Evolutionary conservation across 1,284 basidiomycete genomes (phyloP).

Genomic region (Termitomyces sp.): DNA sequence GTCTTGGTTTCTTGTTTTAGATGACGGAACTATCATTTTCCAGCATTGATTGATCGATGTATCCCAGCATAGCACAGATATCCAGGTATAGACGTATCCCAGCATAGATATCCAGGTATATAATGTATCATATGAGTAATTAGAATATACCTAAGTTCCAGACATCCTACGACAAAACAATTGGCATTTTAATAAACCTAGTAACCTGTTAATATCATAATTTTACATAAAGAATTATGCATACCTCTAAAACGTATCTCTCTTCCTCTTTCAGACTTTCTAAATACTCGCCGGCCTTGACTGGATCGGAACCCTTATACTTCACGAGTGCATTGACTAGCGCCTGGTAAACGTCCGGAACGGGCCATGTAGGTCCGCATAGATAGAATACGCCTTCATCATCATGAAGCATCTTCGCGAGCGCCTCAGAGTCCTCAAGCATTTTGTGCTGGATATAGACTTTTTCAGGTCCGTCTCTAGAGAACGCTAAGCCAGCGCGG

Average conservation of each 20-base stretch:
- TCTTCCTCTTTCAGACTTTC: slow-evolving; percentile 96
- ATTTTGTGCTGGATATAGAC: slow-evolving; percentile 99
- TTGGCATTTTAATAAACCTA: background rate
- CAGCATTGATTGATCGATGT: background rate
- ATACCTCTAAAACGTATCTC: slow-evolving; percentile 93
- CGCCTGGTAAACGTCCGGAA: slow-evolving; percentile 94
- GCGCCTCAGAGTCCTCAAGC: slow-evolving; percentile 77
- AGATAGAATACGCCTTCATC: slow-evolving; percentile 88
- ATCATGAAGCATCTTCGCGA: slow-evolving; percentile 71
- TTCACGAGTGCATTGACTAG: slow-evolving; percentile 77
- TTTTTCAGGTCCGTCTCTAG: slow-evolving; percentile 88
- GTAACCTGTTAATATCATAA: background rate
- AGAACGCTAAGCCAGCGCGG: slow-evolving; percentile 93
- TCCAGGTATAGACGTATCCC: background rate
- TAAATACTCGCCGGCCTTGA: slow-evolving; percentile 77
- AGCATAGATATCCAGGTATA: background rate
- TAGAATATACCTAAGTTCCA: background rate
- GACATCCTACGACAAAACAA: background rate
- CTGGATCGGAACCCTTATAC: slow-evolving; percentile 62
- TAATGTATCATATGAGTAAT: background rate
- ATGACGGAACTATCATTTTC: background rate
- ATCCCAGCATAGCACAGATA: background rate
- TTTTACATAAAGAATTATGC: slow-evolving; percentile 10
- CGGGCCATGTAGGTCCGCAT: slow-evolving; percentile 98
- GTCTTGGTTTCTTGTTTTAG: background rate